These are phyloP conservation scores for Picea sitchensis DNA, from an alignment of 75 land plant genomes.

Conservation along the genomic window DNA sequence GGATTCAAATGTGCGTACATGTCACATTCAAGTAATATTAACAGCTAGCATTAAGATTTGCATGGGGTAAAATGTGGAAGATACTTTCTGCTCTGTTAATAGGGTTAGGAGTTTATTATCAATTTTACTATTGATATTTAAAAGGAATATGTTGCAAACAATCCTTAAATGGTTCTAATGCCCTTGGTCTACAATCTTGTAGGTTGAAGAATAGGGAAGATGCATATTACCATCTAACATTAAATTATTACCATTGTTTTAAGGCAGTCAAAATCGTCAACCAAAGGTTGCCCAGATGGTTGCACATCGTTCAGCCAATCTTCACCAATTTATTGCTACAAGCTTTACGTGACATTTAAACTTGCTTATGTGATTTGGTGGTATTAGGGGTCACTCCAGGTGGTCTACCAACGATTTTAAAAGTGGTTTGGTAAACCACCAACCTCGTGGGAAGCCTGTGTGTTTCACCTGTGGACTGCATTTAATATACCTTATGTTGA, in stretches of 20 bases:
- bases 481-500: too few relatives aligned
- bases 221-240: not conserved
- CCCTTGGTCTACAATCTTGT: not conserved
- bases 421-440: too few relatives aligned
- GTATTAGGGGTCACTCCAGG: too few relatives aligned
- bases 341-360: too few relatives aligned
- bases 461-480: too few relatives aligned
- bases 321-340: too few relatives aligned
- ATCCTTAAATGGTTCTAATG: too few relatives aligned
- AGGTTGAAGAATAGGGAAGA: not conserved
- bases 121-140: not conserved
- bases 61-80: not conserved
- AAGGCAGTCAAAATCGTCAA: slow-evolving; percentile 82
- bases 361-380: too few relatives aligned
- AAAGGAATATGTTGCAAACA: not conserved
- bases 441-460: too few relatives aligned
- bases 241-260: slow-evolving; percentile 51
- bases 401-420: too few relatives aligned
- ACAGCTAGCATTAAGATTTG: not conserved
- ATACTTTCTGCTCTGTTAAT: not conserved
- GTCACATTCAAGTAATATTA: not conserved
- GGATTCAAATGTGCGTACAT: slow-evolving; percentile 46
- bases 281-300: slow-evolving; percentile 58
- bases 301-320: slow-evolving; percentile 27
- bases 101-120: not conserved